Percentiles rank a stretch among this genome's conserved stretches.
Conservation (phyloP, 495 filamentous ascomycete genomes). For the Sordaria brevicollis region DNA sequence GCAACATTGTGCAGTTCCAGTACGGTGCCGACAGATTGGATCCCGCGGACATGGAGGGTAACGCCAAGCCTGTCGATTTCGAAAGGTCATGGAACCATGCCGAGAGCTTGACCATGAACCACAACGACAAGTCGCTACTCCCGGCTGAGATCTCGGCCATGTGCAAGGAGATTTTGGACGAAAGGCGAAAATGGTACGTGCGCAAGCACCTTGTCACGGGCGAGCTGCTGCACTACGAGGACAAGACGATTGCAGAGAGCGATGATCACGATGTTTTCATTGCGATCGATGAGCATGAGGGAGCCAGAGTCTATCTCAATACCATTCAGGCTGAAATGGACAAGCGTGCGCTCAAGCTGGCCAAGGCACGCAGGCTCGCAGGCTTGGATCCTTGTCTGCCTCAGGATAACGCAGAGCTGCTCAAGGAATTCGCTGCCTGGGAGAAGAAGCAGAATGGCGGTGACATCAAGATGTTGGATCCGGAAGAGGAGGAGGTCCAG, state of each 20-base stretch:
- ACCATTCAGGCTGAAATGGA: slow-evolving; percentile 61
- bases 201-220: slow-evolving; percentile 43
- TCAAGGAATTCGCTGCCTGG: slow-evolving; percentile 9
- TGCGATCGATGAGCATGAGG: slow-evolving; percentile 71
- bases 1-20: slow-evolving; percentile 86
- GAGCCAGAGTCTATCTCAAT: slow-evolving; percentile 69
- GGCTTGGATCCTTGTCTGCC: slow-evolving; percentile 26
- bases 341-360: slow-evolving; percentile 36
- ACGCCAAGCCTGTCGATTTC: slow-evolving; percentile 86
- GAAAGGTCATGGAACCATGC: slow-evolving; percentile 84
- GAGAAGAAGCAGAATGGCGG: slow-evolving; percentile 4
- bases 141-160: slow-evolving; percentile 63
- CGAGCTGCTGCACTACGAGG: slow-evolving; percentile 50
- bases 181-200: slow-evolving; percentile 52
- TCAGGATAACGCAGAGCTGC: slow-evolving; percentile 5
- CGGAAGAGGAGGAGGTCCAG: background rate
- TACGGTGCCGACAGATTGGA: slow-evolving; percentile 93
- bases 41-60: slow-evolving; percentile 95
- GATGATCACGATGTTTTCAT: slow-evolving; percentile 19
- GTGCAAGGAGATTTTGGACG: slow-evolving; percentile 51
- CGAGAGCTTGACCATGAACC: slow-evolving; percentile 66
- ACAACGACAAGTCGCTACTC: slow-evolving; percentile 57
- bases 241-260: slow-evolving; percentile 47
- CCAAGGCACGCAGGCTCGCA: slow-evolving; percentile 33
- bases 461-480: slow-evolving; percentile 1